Conservation (phyloP, 495 filamentous ascomycete species). For the Ascobolus immersus region DNA sequence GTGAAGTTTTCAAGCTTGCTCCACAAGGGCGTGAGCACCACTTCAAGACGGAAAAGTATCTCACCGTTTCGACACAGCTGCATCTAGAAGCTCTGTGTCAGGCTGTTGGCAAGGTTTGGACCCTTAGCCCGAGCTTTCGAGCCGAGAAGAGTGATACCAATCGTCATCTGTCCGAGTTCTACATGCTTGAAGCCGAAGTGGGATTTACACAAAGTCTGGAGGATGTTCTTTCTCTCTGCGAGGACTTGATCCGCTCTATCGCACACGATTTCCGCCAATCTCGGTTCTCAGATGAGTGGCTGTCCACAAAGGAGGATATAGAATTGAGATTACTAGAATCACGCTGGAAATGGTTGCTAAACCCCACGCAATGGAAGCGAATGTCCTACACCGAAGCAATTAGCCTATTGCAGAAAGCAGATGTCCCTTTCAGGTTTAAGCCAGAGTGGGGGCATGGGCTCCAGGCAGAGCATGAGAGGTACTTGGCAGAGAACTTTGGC, state of each 20-base stretch:
- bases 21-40: conserved; percentile 24
- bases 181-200: conserved; percentile 88
- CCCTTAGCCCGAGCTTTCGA: conserved; percentile 75
- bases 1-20: conserved; percentile 68
- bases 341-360: conserved; percentile 46
- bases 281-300: conserved; percentile 20
- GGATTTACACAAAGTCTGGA: conserved; percentile 46
- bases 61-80: conserved; percentile 84
- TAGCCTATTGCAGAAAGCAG: conserved; percentile 33
- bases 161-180: conserved; percentile 89
- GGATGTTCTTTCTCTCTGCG: conserved; percentile 49
- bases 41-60: conserved; percentile 75
- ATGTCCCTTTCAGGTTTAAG: conserved; percentile 33
- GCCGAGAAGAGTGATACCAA: conserved; percentile 87
- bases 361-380: conserved; percentile 38
- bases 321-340: conserved; percentile 20
- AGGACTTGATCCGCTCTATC: conserved; percentile 44
- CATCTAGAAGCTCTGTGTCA: conserved; percentile 84
- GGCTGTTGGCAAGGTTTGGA: conserved; percentile 76
- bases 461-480: conserved; percentile 82
- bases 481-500: conserved; percentile 47
- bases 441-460: conserved; percentile 51
- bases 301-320: conserved; percentile 12
- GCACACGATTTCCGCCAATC: conserved; percentile 29
- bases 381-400: conserved; percentile 71